Base-by-base conservation (phyloP, 768 basidiomycete species). In the Neoboletus magnificus region DNA sequence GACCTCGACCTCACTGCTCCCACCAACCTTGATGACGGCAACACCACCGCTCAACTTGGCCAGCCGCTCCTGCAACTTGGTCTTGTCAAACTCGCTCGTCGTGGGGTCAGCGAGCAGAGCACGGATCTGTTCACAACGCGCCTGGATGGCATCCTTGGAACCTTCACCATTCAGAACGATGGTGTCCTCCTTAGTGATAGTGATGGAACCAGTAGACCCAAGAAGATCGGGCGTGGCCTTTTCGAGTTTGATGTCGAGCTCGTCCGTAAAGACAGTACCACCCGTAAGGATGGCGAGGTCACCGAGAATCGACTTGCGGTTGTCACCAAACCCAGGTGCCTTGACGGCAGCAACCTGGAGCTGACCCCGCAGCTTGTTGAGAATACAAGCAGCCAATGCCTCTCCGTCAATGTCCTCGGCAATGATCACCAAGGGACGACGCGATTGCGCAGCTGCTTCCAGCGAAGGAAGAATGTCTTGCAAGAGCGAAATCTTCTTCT, bases 281-380 rank as follows among this genome's bases (percentile, higher is more conserved):
- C 96, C 96, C 5, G 96, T 98, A 62, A 98, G 86, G 76, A 98
- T 97, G 51, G 93, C 93, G 48, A 98, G 82, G 68, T 98, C 95
- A 56, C 96, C 96, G 52, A 98, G 89, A 76, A 98, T 91, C 52
- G 87, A 91, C 79, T 98, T 99, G 76, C 96, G 89, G 84, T 98
- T 99, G 77, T 98, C 96, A 66, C 96, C 96, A 71, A 99, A 98
- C 49, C 96, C 93, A 50, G 96, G 96, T 18, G 96, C 95, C 79
- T 99, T 98, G 76, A 98, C 85, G 46, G 93, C 95, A 47, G 77
- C 87, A 59, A 98, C 96, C 68, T 89, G 87, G 54, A 99, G 86
- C 73, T 98, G 96, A 33, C 96, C 96, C 61, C 96, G 92, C 58
- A 99, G 90, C 82, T 98, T 98, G 91, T 99, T 98, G 73, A 98